Base-by-base conservation (phyloP, 352 stramenopile species). In the Globisporangium radiosum region DNA sequence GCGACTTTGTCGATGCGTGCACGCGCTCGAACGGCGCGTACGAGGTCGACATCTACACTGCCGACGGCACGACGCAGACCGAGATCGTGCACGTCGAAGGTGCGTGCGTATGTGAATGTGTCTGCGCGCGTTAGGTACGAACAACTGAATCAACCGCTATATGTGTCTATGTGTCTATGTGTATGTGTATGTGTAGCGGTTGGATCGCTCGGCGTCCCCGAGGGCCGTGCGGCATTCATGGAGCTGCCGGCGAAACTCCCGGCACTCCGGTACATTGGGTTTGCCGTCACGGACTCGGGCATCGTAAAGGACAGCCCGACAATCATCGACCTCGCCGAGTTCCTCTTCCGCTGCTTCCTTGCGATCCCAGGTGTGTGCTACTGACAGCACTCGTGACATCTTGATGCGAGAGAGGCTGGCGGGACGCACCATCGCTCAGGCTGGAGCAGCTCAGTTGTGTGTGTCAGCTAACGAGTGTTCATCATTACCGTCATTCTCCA, bases 291-390 rank as follows among this genome's bases (percentile, higher is more conserved):
- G 14, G 74, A 84, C 54, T 55, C 57, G 11, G 74, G 73, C 36
- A 56, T 84, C n/a, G 55, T 54, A 7, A 38, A 52, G 25, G 65
- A 55, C 47, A 72, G 65, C 19, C 65, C 63, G 38, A 69, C 65
- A 17, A 83, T 90, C 45, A 61, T 57, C 6, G 71, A 88, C 47
- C 71, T 93, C 15, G 66, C 68, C 51, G 69, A 79, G 56, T 81
- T 93, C 50, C 59, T 93, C 5, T 69, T 64, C 13, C 47, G 62
- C 14, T 74, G 57, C 52, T 84, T 71, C 43, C 57, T 73, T 17
- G 52, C 62, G 2, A 60, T 80, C 36, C 74, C 78, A 48, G 54
- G 73, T 49, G 15, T 33, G 25, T 33, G 25, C 25, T 3, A 33
- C 25, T 33, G 25, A 33, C 25, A 33, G 25, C 25, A 33, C 25